Conservation (phyloP, 441 rosid species). For the Metrosideros polymorpha region DNA sequence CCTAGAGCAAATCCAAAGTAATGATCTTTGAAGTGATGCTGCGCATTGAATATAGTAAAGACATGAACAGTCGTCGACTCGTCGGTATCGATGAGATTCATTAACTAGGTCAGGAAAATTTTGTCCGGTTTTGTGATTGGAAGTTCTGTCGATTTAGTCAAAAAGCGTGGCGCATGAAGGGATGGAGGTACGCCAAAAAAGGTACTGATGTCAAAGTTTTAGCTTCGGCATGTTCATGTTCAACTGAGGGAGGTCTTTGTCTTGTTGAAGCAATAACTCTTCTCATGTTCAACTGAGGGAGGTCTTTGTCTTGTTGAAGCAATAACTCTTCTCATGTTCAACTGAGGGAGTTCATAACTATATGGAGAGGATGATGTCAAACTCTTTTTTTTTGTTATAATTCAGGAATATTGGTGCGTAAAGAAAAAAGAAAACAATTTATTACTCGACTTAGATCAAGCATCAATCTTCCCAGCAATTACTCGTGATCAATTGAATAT, state of each 20-base stretch:
- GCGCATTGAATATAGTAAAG: not conserved
- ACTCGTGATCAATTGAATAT: not conserved
- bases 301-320: not conserved
- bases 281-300: not conserved
- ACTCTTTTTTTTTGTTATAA: not conserved
- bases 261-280: not conserved
- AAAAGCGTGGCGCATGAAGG: not conserved
- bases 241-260: not conserved
- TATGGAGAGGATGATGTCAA: not conserved
- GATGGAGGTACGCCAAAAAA: not conserved
- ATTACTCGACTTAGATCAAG: not conserved
- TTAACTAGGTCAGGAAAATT: not conserved
- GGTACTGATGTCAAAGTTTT: not conserved
- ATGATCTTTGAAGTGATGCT: not conserved
- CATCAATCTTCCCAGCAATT: not conserved
- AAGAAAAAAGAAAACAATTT: not conserved
- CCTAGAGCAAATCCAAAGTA: not conserved
- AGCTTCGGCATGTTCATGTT: not conserved
- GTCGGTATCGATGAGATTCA: not conserved
- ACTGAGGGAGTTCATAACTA: not conserved
- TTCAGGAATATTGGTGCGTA: not conserved
- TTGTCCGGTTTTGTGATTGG: not conserved
- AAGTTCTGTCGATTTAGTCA: not conserved
- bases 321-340: not conserved
- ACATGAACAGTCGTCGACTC: not conserved